Evolutionary conservation across 139 green algal species (phyloP).

Genomic region (Edaphochlamys debaryana): DNA sequence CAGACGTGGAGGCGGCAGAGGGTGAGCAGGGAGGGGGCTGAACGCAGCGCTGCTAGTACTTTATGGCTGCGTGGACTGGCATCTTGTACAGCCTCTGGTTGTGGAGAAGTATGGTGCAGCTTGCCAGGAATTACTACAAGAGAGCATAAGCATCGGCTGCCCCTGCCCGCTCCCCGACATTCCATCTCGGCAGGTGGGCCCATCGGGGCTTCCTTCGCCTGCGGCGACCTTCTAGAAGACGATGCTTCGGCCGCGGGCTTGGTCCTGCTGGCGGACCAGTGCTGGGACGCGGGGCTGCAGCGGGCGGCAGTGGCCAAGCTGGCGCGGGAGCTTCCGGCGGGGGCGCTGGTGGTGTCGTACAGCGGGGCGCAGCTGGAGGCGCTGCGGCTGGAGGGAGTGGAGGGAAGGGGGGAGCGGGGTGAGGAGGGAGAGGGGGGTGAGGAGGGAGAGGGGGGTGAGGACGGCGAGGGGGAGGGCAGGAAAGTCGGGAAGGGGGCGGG

Average conservation of each 20-base stretch:
- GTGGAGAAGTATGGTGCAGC: too few species aligned
- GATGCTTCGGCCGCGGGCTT: neutral
- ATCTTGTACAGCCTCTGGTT: too few species aligned
- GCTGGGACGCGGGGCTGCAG: slow-evolving; percentile 17
- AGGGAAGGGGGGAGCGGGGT: neutral
- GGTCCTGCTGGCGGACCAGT: slow-evolving; percentile 36
- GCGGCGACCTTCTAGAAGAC: slow-evolving; percentile 27
- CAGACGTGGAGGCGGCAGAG: too few species aligned
- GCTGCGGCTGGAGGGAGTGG: too few species aligned
- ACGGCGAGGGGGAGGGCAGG: neutral
- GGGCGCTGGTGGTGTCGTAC: slow-evolving; percentile 29
- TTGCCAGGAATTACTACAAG: too few species aligned
- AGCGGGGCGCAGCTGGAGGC: neutral
- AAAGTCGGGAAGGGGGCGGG: neutral
- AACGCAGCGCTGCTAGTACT: too few species aligned
- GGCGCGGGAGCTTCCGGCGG: slow-evolving; percentile 12
- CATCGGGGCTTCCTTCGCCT: too few species aligned
- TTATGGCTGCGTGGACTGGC: too few species aligned
- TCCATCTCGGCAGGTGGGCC: too few species aligned
- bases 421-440: neutral
- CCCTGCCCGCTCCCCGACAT: too few species aligned
- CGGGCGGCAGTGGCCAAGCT: slow-evolving; percentile 9
- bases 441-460: neutral
- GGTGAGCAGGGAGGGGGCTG: neutral
- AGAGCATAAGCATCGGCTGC: too few species aligned